Percentiles rank a stretch among this genome's conserved stretches.
These are phyloP conservation scores for Podospora pseudopauciseta DNA, from an alignment of 495 filamentous ascomycete species.

Conservation along the genomic window DNA sequence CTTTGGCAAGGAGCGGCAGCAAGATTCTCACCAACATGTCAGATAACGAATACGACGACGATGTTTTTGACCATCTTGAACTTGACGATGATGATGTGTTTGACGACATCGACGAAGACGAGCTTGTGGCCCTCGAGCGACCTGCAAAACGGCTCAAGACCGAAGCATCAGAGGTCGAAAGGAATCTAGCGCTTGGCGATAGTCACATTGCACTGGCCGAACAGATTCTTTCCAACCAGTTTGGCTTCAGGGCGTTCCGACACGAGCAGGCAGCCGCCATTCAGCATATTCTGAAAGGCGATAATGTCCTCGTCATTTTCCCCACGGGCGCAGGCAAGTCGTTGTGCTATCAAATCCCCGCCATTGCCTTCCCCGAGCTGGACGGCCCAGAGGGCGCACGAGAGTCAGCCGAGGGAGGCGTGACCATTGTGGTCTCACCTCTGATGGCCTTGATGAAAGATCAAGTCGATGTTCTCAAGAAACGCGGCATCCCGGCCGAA, in stretches of 20 bases:
- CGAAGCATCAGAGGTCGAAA: background rate
- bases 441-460: conserved; percentile 59
- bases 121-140: conserved; percentile 22
- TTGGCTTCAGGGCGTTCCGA: conserved; percentile 47
- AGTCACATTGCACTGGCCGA: conserved; percentile 15
- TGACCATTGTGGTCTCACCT: conserved; percentile 54
- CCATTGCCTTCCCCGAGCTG: conserved; percentile 48
- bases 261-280: conserved; percentile 55
- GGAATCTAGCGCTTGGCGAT: background rate
- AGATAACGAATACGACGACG: conserved; percentile 26
- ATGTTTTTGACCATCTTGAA: conserved; percentile 18
- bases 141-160: conserved; percentile 7
- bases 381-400: conserved; percentile 30
- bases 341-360: conserved; percentile 55
- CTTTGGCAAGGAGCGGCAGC: background rate
- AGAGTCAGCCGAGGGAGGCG: conserved; percentile 32
- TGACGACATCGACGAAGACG: conserved; percentile 23
- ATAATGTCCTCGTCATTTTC: conserved; percentile 53
- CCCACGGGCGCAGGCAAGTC: conserved; percentile 61
- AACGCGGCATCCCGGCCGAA: conserved; percentile 48
- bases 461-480: conserved; percentile 51
- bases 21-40: background rate
- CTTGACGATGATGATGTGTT: conserved; percentile 23
- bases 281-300: conserved; percentile 43
- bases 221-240: conserved; percentile 38